Percentiles rank a stretch among this genome's conserved stretches.
These are phyloP conservation scores for Penicillium dipodomyicola DNA, from an alignment of 495 filamentous ascomycete species.

Conservation along the genomic window DNA sequence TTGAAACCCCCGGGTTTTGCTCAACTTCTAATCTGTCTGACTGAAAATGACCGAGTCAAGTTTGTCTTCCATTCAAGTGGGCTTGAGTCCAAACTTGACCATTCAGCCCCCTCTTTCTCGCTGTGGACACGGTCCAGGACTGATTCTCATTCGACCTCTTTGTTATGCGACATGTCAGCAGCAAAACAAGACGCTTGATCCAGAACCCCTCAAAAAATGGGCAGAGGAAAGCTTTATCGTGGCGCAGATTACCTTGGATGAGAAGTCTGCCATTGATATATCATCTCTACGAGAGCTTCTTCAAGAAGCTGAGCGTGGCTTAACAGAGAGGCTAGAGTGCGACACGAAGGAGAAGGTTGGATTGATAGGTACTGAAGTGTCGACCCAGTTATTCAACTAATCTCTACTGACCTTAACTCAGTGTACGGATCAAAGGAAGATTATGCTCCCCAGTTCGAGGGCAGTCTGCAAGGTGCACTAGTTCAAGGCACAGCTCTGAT, in stretches of 20 bases:
- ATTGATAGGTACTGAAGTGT: constrained; percentile 21
- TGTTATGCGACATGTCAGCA: constrained; percentile 21
- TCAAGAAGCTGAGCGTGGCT: constrained; percentile 14
- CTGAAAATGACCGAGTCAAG: neutral
- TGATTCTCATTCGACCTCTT: constrained; percentile 44
- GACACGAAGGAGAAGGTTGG: constrained; percentile 19
- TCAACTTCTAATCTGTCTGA: neutral
- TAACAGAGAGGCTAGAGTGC: constrained; percentile 20
- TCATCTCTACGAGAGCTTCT: constrained; percentile 12
- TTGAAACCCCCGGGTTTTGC: neutral
- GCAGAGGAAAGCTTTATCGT: constrained; percentile 42
- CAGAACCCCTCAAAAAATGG: constrained; percentile 39
- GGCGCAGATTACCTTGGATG: constrained; percentile 27
- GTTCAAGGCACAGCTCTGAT: constrained; percentile 5
- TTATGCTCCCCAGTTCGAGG: constrained; percentile 25
- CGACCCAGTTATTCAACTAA: neutral
- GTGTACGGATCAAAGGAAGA: constrained; percentile 29
- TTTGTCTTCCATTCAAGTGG: constrained; percentile 15
- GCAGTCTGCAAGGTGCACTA: constrained; percentile 9
- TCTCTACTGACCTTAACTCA: constrained; percentile 5
- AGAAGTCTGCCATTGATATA: constrained; percentile 9
- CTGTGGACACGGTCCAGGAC: constrained; percentile 53
- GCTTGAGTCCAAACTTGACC: constrained; percentile 9
- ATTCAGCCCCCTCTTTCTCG: constrained; percentile 57
- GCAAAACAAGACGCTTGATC: constrained; percentile 30